Base-by-base conservation (phyloP, 176 grass and related monocot genomes). In the Carex cristatella region DNA sequence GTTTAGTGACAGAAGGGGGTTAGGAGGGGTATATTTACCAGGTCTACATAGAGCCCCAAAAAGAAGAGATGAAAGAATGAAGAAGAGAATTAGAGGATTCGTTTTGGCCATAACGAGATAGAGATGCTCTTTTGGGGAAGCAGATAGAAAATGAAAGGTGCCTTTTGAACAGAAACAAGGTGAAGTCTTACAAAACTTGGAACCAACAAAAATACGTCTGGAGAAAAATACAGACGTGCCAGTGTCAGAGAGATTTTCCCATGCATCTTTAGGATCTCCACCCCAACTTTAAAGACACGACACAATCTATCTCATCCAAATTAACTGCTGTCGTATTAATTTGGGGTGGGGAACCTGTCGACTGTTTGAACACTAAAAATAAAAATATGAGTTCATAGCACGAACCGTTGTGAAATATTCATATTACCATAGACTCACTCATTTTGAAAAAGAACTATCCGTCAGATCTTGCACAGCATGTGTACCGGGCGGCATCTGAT, bases 31-130 rank as follows among this genome's bases (percentile, higher is more conserved):
- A 88, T 88, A 40, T 40, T 69, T 88, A 31, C 79, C 89, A 60
- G 84, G 93, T 61, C 82, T 84, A 86, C 87, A 91, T 4, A 86
- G 73, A 86, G 62, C 87, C 18, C 89, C 27, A 77, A 86, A 72
- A 10, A 95, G 89, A 69, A 91, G 80, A 83, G 65, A 89, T 69
- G 68, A 88, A 65, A 93, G 65, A 84, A 93, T 61, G 87, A 93
- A 86, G 88, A 95, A 84, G 89, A 92, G 79, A 76, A 87, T 64
- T 65, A 82, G 77, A 65, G 79, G 65, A 79, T 83, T 69, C 75
- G 60, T 66, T 31, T 80, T 79, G 84, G 83, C 28, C 58, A 84
- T 80, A 27, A 84, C 78, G 46, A 87, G 83, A 86, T 73, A 73
- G 90, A 85, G 88, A 88, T 89, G 44, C 55, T 60, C 70, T 81